Evolutionary conservation across 2,329 filamentous ascomycete species (phyloP).

Genomic region (Zymoseptoria tritici): DNA sequence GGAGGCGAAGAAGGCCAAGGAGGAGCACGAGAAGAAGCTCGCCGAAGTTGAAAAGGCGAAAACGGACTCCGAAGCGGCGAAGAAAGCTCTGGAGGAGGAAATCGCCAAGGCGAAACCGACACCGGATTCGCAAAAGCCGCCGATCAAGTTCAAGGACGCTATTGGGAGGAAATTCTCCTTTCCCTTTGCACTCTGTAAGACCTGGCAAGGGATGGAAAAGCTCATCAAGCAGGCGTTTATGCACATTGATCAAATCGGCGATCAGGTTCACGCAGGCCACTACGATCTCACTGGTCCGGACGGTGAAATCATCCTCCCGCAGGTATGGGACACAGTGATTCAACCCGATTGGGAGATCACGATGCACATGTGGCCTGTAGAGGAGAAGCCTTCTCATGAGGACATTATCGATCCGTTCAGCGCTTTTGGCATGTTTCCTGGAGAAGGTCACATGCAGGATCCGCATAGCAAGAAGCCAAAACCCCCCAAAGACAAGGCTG

Average conservation of each 20-base stretch:
- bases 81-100: constrained; percentile 42
- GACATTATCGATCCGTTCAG: constrained; percentile 5
- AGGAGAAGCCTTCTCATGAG: constrained; percentile 16
- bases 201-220: constrained; percentile 44
- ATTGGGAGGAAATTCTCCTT: constrained; percentile 89
- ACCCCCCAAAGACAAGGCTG: constrained; percentile 9
- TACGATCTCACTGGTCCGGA: constrained; percentile 44
- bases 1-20: constrained; percentile 40
- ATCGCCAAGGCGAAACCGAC: constrained; percentile 40
- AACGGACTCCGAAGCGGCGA: constrained; percentile 44
- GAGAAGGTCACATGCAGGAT: constrained; percentile 1
- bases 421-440: constrained; percentile 11
- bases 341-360: constrained; percentile 43
- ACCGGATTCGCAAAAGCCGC: constrained; percentile 56
- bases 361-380: constrained; percentile 45
- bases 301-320: constrained; percentile 43
- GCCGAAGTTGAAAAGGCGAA: constrained; percentile 45
- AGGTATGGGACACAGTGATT: constrained; percentile 43
- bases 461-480: constrained; percentile 8
- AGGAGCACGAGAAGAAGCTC: constrained; percentile 47
- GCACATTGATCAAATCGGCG: constrained; percentile 40
- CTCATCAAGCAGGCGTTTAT: constrained; percentile 45
- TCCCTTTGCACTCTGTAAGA: constrained; percentile 75
- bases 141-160: constrained; percentile 85
- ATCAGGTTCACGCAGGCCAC: constrained; percentile 40